phyloP scores from a whole-genome alignment of 1,284 basidiomycete species.

The Xerocomus nothofagi region DNA sequence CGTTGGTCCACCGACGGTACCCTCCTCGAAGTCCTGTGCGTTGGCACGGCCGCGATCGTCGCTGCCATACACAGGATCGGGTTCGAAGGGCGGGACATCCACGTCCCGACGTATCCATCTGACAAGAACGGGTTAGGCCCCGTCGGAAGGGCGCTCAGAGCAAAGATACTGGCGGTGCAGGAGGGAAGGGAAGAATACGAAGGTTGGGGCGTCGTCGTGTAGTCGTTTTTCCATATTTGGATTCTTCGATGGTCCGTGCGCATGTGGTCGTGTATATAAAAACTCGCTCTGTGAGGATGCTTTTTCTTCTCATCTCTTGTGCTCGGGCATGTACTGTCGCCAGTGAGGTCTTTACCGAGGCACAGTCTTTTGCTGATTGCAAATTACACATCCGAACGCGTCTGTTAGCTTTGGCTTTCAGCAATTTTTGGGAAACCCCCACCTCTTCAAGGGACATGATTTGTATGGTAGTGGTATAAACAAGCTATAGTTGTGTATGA shows the following conservation, averaged over 20 bases:
- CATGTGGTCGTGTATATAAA: background rate
- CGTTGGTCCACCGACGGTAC: constrained; percentile 47
- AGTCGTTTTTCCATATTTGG: constrained; percentile 2
- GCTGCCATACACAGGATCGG: constrained; percentile 40
- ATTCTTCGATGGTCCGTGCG: constrained; percentile 43
- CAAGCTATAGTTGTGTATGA: too few species aligned
- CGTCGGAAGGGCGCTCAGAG: constrained; percentile 56
- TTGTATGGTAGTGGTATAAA: too few species aligned
- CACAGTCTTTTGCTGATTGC: constrained; percentile 93
- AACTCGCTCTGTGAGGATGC: too few species aligned
- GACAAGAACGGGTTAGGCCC: constrained; percentile 44
- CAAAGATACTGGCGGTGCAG: constrained; percentile 63
- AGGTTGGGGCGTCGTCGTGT: constrained; percentile 48
- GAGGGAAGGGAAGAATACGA: constrained; percentile 56
- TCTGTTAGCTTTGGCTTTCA: constrained; percentile 73
- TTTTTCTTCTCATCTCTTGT: constrained; percentile 68
- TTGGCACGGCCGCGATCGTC: constrained; percentile 57
- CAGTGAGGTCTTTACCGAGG: constrained; percentile 90
- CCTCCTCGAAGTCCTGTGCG: constrained; percentile 69
- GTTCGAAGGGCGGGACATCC: constrained; percentile 39
- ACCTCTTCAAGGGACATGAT: too few species aligned
- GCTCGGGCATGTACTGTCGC: constrained; percentile 90
- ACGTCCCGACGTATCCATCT: constrained; percentile 44
- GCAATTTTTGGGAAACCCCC: constrained; percentile 68
- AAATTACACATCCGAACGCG: constrained; percentile 88